Evolutionary conservation across 257 asterid genomes (phyloP).

Genomic region (Verbascum thapsus): DNA sequence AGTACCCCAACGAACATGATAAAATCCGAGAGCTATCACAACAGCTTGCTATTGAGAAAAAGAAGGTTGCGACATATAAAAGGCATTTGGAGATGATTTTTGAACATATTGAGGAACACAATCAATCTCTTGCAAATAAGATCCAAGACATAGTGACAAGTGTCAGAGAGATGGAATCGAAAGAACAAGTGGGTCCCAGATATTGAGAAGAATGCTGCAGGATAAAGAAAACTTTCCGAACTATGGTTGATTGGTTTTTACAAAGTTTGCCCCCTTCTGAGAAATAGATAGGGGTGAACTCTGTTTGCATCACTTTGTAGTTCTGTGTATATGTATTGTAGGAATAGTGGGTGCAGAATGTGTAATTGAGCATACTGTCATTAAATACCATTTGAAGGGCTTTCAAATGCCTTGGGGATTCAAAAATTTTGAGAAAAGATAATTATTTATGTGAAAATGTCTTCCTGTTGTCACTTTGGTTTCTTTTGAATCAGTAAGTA

Average conservation of each 20-base stretch:
- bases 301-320: conserved; percentile 32
- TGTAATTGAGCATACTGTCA: conserved; percentile 34
- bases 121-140: conserved; percentile 79
- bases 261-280: conserved; percentile 19
- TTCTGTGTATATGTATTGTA: conserved; percentile 44
- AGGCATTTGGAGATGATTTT: conserved; percentile 88
- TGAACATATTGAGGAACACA: conserved; percentile 92
- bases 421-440: conserved; percentile 23
- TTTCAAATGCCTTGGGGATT: conserved; percentile 30
- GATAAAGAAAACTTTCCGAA: conserved; percentile 32
- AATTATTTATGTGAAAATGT: conserved; percentile 17
- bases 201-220: conserved; percentile 32
- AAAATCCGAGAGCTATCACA: conserved; percentile 85
- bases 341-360: conserved; percentile 42
- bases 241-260: conserved; percentile 27
- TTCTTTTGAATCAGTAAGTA: not conserved
- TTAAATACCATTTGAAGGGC: conserved; percentile 36
- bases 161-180: conserved; percentile 78
- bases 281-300: conserved; percentile 37
- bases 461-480: not conserved
- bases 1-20: conserved; percentile 92
- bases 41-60: conserved; percentile 88
- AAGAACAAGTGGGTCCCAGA: conserved; percentile 51
- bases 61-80: conserved; percentile 83
- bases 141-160: conserved; percentile 67